phyloP scores from a whole-genome alignment of 179 eudicot genomes.

The Beta corolliflora region DNA sequence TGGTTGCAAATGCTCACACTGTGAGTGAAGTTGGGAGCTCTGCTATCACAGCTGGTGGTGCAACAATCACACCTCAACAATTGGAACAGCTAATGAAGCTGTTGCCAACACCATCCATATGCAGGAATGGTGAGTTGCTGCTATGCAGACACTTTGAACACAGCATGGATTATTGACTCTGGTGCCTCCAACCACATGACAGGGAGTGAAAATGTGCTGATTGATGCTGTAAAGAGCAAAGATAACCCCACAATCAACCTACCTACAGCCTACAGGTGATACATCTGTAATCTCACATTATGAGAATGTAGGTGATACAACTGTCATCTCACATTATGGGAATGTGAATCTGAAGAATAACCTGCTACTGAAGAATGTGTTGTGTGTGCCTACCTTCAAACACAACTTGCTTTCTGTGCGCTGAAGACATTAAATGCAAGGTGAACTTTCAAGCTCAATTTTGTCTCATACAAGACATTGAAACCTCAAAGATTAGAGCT shows the following conservation, averaged over 20 bases:
- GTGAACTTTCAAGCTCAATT: background rate
- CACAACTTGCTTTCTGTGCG: background rate
- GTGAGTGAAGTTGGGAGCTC: too few species aligned
- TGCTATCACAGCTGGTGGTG: too few species aligned
- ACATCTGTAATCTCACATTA: background rate
- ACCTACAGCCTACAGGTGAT: background rate
- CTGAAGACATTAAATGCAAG: background rate
- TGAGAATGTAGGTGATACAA: too few species aligned
- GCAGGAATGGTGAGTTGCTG: too few species aligned
- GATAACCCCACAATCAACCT: background rate
- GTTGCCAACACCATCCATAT: too few species aligned
- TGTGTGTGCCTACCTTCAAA: background rate
- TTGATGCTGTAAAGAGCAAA: too few species aligned
- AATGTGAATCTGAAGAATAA: background rate
- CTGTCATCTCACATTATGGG: background rate
- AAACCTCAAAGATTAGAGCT: background rate
- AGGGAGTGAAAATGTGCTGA: background rate
- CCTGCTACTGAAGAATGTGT: background rate
- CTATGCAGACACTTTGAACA: too few species aligned
- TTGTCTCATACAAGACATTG: background rate
- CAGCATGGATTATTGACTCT: background rate
- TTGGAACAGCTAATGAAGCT: too few species aligned
- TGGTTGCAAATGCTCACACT: too few species aligned
- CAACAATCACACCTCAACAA: too few species aligned
- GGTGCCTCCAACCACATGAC: background rate